phyloP scores from a whole-genome alignment of 805 yeast genomes.

The Lachancea mirantina region DNA sequence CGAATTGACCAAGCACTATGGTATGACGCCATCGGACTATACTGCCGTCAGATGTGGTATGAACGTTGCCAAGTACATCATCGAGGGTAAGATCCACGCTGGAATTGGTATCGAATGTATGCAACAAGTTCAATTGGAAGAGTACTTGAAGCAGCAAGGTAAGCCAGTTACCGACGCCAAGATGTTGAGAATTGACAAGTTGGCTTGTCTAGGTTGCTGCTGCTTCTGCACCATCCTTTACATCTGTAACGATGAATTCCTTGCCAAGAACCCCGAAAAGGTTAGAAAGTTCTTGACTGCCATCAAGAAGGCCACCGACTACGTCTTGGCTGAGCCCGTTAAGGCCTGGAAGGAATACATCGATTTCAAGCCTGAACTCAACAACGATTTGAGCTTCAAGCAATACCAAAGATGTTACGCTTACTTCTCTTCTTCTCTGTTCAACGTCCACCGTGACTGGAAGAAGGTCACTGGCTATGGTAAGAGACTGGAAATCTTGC shows the following conservation, averaged over 20 bases:
- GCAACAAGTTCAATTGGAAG: slow-evolving; percentile 52
- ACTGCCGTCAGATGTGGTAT: slow-evolving; percentile 54
- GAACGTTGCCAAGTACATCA: slow-evolving; percentile 51
- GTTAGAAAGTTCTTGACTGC: slow-evolving; percentile 41
- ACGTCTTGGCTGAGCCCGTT: slow-evolving; percentile 37
- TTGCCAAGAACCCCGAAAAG: slow-evolving; percentile 41
- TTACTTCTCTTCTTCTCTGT: slow-evolving; percentile 44
- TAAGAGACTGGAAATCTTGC: slow-evolving; percentile 45
- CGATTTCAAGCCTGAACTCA: slow-evolving; percentile 43
- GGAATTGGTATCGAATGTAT: slow-evolving; percentile 55
- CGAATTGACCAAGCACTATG: slow-evolving; percentile 48
- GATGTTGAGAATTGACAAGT: slow-evolving; percentile 49
- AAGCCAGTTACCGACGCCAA: slow-evolving; percentile 41
- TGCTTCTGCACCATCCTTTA: slow-evolving; percentile 51
- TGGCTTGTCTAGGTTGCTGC: slow-evolving; percentile 53
- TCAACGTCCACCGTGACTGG: slow-evolving; percentile 53
- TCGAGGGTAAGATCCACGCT: slow-evolving; percentile 49
- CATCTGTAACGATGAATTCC: slow-evolving; percentile 45
- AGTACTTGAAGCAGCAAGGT: slow-evolving; percentile 38
- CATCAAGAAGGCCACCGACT: slow-evolving; percentile 45
- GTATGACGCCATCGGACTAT: slow-evolving; percentile 49
- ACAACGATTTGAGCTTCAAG: slow-evolving; percentile 35
- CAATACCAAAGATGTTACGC: slow-evolving; percentile 50
- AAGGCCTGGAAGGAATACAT: slow-evolving; percentile 41
- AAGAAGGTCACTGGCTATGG: slow-evolving; percentile 49